Evolutionary conservation across 371 early-diverging fungal species (phyloP).

Genomic region (Gilbertella persicaria): DNA sequence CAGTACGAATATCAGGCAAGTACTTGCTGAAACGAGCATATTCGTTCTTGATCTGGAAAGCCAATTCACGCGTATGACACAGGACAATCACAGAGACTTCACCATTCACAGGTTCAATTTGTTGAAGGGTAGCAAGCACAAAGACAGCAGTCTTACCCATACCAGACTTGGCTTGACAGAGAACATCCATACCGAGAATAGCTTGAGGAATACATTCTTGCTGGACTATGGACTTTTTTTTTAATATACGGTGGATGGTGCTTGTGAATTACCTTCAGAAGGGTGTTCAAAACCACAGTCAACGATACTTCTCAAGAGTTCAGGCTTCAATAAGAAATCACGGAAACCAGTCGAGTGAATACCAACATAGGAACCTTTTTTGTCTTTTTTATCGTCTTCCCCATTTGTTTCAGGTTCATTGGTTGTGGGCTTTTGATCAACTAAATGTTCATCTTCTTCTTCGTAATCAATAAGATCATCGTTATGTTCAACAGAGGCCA

Average conservation of each 20-base stretch:
- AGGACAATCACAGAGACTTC: conserved; percentile 89
- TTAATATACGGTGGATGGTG: background rate
- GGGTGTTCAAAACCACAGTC: conserved; percentile 99
- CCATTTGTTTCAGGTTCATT: conserved; percentile 37
- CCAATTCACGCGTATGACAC: conserved; percentile 98
- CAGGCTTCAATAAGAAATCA: conserved; percentile 96
- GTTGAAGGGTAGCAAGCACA: conserved; percentile 95
- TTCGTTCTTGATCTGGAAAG: conserved; percentile 97
- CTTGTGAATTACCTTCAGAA: conserved; percentile 73
- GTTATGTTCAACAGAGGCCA: background rate
- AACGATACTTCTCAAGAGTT: conserved; percentile 91
- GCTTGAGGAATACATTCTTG: conserved; percentile 99
- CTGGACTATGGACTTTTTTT: conserved; percentile 73
- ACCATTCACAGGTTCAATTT: conserved; percentile 83
- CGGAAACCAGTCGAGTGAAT: conserved; percentile 98
- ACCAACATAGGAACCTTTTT: conserved; percentile 97
- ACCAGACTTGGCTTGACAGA: conserved; percentile 99
- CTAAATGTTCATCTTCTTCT: background rate
- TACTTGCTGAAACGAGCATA: conserved; percentile 94
- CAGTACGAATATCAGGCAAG: conserved; percentile 91
- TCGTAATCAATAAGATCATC: background rate
- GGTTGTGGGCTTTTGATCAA: conserved; percentile 40
- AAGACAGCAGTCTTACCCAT: conserved; percentile 99
- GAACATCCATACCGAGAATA: conserved; percentile 94
- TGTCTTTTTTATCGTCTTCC: conserved; percentile 74